Percentiles rank a stretch among this genome's conserved stretches.
These are phyloP conservation scores for Pseudocercospora macadamiae DNA, from an alignment of 2,329 filamentous ascomycete genomes.

Conservation along the genomic window DNA sequence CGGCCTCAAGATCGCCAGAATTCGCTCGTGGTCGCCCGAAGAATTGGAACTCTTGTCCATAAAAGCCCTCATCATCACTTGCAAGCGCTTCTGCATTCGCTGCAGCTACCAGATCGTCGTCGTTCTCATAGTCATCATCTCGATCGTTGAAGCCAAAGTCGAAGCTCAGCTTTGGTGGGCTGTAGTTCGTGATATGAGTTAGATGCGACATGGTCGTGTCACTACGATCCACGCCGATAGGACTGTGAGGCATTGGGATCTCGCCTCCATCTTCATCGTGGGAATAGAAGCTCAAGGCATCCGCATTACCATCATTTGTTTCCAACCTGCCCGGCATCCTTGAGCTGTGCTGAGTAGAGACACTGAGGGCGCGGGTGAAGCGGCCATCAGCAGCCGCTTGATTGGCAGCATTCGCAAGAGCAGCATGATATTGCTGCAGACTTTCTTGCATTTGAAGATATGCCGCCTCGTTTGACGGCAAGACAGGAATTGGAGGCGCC, in stretches of 20 bases:
- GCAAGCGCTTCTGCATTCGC: conserved; percentile 93
- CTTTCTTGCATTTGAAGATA: conserved; percentile 56
- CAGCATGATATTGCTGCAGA: conserved; percentile 77
- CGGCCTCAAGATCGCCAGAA: conserved; percentile 56
- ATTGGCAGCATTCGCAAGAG: conserved; percentile 78
- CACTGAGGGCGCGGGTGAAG: conserved; percentile 59
- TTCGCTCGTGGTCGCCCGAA: conserved; percentile 65
- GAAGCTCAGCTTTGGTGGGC: conserved; percentile 37
- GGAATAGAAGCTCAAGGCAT: conserved; percentile 27
- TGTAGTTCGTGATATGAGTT: conserved; percentile 26
- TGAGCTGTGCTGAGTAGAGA: conserved; percentile 20
- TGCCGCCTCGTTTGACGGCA: conserved; percentile 36
- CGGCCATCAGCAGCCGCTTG: conserved; percentile 75
- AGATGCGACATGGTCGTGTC: conserved; percentile 19
- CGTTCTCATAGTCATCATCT: conserved; percentile 60
- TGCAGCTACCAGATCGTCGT: conserved; percentile 90
- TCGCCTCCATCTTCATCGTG: conserved; percentile 23
- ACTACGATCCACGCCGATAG: conserved; percentile 17
- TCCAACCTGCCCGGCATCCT: background rate
- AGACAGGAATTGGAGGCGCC: conserved; percentile 58
- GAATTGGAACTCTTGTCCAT: conserved; percentile 95
- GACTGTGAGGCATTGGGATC: conserved; percentile 14
- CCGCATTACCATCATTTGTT: background rate
- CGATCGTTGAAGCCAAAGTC: conserved; percentile 55
- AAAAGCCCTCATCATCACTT: conserved; percentile 90